Conservation (phyloP, 2,329 filamentous ascomycete species). For the Thermomyces lanuginosus region DNA sequence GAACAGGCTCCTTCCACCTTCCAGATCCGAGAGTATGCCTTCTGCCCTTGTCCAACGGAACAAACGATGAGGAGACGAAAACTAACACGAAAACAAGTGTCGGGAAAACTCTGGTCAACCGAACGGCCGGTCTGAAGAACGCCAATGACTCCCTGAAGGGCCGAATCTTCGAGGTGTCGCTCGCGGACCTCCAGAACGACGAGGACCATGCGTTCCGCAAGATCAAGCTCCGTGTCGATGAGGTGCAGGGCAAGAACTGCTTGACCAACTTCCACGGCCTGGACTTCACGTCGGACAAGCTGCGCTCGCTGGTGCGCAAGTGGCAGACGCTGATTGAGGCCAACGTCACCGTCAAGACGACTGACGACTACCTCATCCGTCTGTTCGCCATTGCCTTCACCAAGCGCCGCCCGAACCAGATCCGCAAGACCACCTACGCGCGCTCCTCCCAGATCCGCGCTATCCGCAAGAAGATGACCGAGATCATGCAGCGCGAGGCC, state of each 20-base stretch:
- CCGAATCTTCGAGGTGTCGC: constrained; percentile 95
- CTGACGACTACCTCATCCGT: constrained; percentile 97
- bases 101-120: constrained; percentile 98
- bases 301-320: constrained; percentile 96
- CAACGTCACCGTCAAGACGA: constrained; percentile 99
- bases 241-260: constrained; percentile 99
- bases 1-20: constrained; percentile 79
- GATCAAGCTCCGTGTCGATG: constrained; percentile 95
- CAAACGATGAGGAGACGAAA: constrained; percentile 7
- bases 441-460: constrained; percentile 90
- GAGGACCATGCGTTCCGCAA: constrained; percentile 99
- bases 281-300: constrained; percentile 99
- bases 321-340: constrained; percentile 99
- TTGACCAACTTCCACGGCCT: constrained; percentile 99
- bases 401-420: constrained; percentile 97
- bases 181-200: constrained; percentile 98
- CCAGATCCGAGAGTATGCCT: constrained; percentile 81
- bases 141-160: constrained; percentile 98
- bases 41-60: constrained; percentile 3
- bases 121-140: constrained; percentile 99
- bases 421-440: constrained; percentile 99
- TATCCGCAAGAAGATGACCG: constrained; percentile 99
- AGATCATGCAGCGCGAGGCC: constrained; percentile 96
- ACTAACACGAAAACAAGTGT: constrained; percentile 46
- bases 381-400: constrained; percentile 99